These are phyloP conservation scores for Talinum fruticosum DNA, from an alignment of 148 eudicot genomes.

Conservation along the genomic window DNA sequence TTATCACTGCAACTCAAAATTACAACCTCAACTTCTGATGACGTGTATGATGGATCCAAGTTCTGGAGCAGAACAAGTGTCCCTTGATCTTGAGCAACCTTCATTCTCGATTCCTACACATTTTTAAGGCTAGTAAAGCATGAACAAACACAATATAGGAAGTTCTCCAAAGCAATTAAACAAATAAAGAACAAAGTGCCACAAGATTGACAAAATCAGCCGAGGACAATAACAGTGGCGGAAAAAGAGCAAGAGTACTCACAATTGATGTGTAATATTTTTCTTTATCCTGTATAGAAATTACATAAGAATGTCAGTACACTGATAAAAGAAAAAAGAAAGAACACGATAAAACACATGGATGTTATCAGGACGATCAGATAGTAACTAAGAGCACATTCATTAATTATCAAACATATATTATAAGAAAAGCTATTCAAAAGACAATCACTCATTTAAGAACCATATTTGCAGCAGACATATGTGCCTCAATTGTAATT, in stretches of 20 bases:
- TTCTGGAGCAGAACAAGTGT: slow-evolving; percentile 60
- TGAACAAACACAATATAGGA: slow-evolving; percentile 3
- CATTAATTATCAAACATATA: neutral
- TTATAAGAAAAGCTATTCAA: neutral
- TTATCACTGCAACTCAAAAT: neutral
- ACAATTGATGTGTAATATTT: slow-evolving; percentile 45
- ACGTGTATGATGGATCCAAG: slow-evolving; percentile 57
- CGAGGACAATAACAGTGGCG: neutral
- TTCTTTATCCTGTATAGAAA: slow-evolving; percentile 40
- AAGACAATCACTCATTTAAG: neutral
- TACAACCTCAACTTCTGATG: slow-evolving; percentile 72
- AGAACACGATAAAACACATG: neutral
- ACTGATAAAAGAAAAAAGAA: neutral
- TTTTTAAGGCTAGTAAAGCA: slow-evolving; percentile 30
- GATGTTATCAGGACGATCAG: neutral
- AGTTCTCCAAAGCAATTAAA: neutral
- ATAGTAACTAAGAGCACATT: neutral
- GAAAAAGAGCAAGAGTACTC: slow-evolving; percentile 33
- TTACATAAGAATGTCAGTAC: slow-evolving; percentile 4
- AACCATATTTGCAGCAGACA: neutral
- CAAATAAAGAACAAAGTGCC: neutral
- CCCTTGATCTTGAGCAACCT: slow-evolving; percentile 51
- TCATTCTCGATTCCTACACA: slow-evolving; percentile 49
- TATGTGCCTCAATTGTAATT: neutral
- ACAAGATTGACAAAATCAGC: neutral